A percentile compares a stretch with the other conserved stretches of the same genome.
Conservation (phyloP, 345 rosid species). For the Populus tremula region DNA sequence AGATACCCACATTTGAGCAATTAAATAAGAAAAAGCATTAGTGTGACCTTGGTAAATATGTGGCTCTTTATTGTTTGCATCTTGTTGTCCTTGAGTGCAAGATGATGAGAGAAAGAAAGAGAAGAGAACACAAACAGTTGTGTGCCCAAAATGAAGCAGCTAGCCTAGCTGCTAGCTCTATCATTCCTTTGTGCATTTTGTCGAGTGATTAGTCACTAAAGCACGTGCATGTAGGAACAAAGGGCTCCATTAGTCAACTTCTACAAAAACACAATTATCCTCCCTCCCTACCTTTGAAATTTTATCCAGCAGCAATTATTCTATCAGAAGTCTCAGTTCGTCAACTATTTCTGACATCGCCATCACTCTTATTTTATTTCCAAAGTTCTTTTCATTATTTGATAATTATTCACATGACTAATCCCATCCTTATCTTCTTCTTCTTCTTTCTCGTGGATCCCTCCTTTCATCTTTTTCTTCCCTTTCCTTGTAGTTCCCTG, state of each 20-base stretch:
- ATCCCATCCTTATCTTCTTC: neutral
- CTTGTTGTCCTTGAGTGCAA: slow-evolving; percentile 18
- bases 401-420: slow-evolving; percentile 5
- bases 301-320: no score
- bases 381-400: slow-evolving; percentile 13
- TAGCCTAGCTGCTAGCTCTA: neutral
- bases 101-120: neutral
- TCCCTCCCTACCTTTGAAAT: no score
- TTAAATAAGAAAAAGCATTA: slow-evolving; percentile 9
- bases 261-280: neutral
- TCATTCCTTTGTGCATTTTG: slow-evolving; percentile 23
- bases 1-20: slow-evolving; percentile 17
- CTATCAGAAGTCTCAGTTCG: no score
- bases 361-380: neutral
- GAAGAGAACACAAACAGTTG: neutral
- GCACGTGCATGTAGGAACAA: slow-evolving; percentile 27
- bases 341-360: slow-evolving; percentile 26
- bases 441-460: neutral
- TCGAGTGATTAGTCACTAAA: slow-evolving; percentile 43
- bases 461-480: neutral
- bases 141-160: slow-evolving; percentile 6
- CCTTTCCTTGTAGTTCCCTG: neutral
- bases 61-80: slow-evolving; percentile 21
- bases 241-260: slow-evolving; percentile 16
- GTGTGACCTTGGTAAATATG: slow-evolving; percentile 16